Evolutionary conservation across 2,329 filamentous ascomycete species (phyloP).

Genomic region (Pseudogymnoascus sp.): DNA sequence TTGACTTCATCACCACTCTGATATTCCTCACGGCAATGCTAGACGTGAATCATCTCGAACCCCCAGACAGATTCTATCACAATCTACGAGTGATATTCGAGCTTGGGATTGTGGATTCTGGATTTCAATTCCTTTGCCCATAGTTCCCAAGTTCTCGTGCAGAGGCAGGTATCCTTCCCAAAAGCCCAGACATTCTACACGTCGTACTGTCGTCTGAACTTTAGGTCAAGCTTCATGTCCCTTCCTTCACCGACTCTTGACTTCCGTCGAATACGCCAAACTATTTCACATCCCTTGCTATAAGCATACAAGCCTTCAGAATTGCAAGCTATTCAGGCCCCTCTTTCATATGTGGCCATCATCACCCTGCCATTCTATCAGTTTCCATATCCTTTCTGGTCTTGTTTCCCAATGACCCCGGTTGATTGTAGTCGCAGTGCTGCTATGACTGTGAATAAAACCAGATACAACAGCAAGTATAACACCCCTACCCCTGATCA

Average conservation of each 20-base stretch:
- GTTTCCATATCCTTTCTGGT: background rate
- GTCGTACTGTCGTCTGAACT: slow-evolving; percentile 1
- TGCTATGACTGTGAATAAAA: background rate
- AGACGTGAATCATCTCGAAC: background rate
- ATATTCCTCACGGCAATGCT: background rate
- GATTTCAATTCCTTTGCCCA: background rate
- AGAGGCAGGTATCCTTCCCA: background rate
- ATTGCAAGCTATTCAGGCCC: background rate
- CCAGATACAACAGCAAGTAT: background rate
- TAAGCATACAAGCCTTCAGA: background rate
- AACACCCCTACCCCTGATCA: background rate
- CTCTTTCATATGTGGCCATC: background rate
- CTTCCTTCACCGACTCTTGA: slow-evolving; percentile 6
- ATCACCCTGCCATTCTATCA: background rate
- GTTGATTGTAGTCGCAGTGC: background rate
- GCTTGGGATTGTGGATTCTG: background rate
- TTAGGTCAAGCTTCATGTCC: background rate
- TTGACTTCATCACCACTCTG: background rate
- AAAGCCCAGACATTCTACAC: background rate
- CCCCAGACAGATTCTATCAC: background rate
- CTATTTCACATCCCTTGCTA: background rate
- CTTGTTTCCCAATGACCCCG: background rate
- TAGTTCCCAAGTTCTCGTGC: background rate
- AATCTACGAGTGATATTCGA: slow-evolving; percentile 1
- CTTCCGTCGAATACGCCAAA: background rate